Evolutionary conservation across 2,329 filamentous ascomycete genomes (phyloP), one percentile per base, ranked within the genome.

Genomic region (Verruconis gallopava): DNA sequence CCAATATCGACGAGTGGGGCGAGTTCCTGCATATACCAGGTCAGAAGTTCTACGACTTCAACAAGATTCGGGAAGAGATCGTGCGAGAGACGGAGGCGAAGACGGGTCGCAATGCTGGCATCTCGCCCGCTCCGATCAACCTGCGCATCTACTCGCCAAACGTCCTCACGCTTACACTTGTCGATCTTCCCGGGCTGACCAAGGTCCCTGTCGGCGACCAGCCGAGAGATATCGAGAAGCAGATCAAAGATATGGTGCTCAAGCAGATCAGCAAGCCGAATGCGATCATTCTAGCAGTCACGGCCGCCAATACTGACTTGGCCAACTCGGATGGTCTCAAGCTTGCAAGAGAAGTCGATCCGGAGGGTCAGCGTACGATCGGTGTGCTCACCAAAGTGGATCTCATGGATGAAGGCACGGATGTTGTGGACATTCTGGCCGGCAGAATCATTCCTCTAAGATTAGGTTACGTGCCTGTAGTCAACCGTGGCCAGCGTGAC

Each of bases 201-300:
- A 94, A 93, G 67, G 89, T 96, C 43, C 89, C 89, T 5, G 88
- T 96, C 28, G 89, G 89, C 52, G 89, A 96, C 58, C 89, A 96
- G 64, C 89, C 89, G 36, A 79, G 86, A 61, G 89, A 96, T 67
- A 96, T 96, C 54, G 89, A 96, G 71, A 77, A 78, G 54, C 91
- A 98, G 66, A 98, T 96, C 56, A 79, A 77, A 59, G 91, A 96
- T 55, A 96, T 98, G 86, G 89, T 98, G 34, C 68, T 96, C 58
- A 96, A 96, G 70, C 91, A 96, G 62, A 98, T 98, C 59, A 84
- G 82, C 66, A 98, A 98, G 69, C 82, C 89, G 22, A 98, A 98
- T 63, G 91, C 91, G 46, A 98, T 98, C 61, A 91, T 98, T 52
- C 71, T 98, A 43, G 91, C 91, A 33, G 91, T 98, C 49, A 96